Conservation (phyloP, 2,329 filamentous ascomycete species). For the Aureobasidium sp. region DNA sequence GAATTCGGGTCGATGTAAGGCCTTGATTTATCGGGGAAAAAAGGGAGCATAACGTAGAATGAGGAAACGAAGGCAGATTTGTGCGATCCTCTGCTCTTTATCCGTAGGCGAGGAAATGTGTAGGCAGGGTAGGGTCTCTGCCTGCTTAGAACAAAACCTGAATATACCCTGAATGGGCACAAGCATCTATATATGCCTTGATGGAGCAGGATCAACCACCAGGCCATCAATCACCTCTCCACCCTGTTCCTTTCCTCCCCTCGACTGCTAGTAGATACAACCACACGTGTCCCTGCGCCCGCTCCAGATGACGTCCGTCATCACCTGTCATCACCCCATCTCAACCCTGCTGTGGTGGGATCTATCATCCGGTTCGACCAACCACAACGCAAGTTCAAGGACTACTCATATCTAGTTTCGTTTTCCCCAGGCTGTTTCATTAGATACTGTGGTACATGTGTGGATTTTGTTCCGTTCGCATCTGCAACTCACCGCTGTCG, state of each 20-base stretch:
- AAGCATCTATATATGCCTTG: not conserved
- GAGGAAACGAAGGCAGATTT: not conserved
- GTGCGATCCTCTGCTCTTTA: not conserved
- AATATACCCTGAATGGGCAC: not conserved
- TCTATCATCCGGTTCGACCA: not conserved
- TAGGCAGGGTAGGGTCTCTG: not conserved
- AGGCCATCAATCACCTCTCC: not conserved
- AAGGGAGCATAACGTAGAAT: not conserved
- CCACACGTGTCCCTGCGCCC: not conserved
- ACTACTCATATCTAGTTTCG: not conserved
- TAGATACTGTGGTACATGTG: not conserved
- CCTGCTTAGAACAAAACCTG: not conserved
- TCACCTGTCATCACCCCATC: slow-evolving; percentile 13
- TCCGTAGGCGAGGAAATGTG: not conserved
- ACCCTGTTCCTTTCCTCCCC: not conserved
- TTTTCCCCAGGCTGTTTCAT: not conserved
- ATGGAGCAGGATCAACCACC: not conserved
- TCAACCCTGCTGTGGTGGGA: not conserved
- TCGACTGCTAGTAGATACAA: not conserved
- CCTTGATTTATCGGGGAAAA: not conserved
- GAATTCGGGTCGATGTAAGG: not conserved
- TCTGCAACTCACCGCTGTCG: not conserved
- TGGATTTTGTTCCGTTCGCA: not conserved
- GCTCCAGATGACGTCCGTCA: not conserved
- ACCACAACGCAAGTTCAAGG: not conserved